These are phyloP conservation scores for Endocladia muricata DNA, from an alignment of 31 red algal species.

Conservation along the genomic window DNA sequence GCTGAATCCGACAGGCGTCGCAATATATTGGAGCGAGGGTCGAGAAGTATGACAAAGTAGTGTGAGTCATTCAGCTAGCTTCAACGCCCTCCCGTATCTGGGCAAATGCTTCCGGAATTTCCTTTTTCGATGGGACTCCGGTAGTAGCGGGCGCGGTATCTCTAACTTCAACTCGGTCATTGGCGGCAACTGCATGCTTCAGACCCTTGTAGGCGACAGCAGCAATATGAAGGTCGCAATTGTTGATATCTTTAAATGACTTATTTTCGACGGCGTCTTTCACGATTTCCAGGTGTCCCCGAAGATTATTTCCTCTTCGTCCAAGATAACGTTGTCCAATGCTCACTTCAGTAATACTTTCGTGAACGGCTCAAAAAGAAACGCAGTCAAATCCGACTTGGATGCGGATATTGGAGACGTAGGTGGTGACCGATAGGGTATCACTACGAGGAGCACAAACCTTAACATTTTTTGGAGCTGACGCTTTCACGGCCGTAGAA, in stretches of 20 bases:
- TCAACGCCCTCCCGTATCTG: neutral
- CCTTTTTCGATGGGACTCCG: neutral
- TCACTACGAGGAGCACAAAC: neutral
- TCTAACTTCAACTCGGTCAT: slow-evolving; percentile 2
- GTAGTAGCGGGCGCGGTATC: neutral
- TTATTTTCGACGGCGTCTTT: neutral
- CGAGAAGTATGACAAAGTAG: neutral
- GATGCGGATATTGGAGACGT: neutral
- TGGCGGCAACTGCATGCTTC: neutral
- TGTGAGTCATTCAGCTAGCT: neutral
- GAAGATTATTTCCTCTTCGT: neutral
- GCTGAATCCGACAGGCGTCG: slow-evolving; percentile 30
- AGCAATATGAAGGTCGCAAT: neutral
- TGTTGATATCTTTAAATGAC: neutral
- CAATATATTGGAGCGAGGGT: neutral
- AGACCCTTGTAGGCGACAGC: neutral
- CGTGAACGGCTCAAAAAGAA: neutral
- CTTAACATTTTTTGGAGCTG: neutral
- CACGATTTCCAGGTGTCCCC: neutral
- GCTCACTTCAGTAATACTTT: neutral
- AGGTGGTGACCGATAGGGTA: neutral
- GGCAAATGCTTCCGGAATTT: slow-evolving; percentile 13
- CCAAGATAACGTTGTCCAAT: neutral
- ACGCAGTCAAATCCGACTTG: neutral
- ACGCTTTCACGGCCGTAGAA: no score